Base-by-base conservation (phyloP, 129 eudicot genomes). In the Centaurea solstitialis region DNA sequence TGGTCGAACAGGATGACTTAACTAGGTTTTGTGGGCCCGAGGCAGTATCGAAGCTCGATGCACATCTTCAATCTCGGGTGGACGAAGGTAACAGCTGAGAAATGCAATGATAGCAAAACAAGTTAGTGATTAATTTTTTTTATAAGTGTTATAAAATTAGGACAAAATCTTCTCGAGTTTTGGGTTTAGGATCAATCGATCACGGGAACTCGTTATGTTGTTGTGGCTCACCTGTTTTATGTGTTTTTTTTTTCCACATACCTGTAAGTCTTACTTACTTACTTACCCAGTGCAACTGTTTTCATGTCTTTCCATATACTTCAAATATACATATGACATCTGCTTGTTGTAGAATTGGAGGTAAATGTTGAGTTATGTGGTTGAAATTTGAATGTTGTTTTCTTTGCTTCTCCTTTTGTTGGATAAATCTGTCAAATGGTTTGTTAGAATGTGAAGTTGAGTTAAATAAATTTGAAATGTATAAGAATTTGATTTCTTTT, bases 11-110 rank as follows among this genome's bases (percentile, higher is more conserved):
- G 98, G 97, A 86, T 71, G 94, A 93, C 62, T 74, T 93, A 78
- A 85, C 87, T 39, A 87, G 86, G 89, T 8, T 89, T 78, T 87
- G 83, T 43, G 96, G 98, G 5, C 87, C 96, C 10, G 93, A 89
- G 35, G 87, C 87, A 40, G 85, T 93, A 35, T 79, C 90, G 24
- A 84, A 87, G 70, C 85, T 91, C 22, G 94, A 87, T 81, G 81
- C 79, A 9, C 88, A 78, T 30, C 74, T 37, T 76, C 83, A 75
- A 39, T 68, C 88, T 47, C 53, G 75, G 0, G 86, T 68, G 2
- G 89, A 85, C 0, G 88, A 84, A 76, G 91, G 88, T 39, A 83
- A 90, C 84, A 85, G 89, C 75, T 92, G 87, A 92, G 79, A 20
- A 38, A 11, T 15, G 73, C 8, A 39, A 69, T 33, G n/a, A 69